These are phyloP conservation scores for Astrothelium macrocarpum DNA, from an alignment of 495 filamentous ascomycete genomes.

Conservation along the genomic window DNA sequence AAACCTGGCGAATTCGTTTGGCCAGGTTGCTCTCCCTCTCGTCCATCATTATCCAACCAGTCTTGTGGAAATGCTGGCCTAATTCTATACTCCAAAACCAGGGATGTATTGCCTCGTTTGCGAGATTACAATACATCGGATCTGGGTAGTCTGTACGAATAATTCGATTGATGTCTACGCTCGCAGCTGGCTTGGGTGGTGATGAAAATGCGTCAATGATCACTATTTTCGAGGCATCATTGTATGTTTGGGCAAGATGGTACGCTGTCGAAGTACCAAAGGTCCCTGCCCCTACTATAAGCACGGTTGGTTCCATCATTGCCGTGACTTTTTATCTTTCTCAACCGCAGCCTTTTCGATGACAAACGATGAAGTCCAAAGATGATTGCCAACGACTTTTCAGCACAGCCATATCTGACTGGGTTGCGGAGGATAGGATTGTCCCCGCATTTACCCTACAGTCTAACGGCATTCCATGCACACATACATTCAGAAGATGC, in stretches of 20 bases:
- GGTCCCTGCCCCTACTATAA: conserved; percentile 56
- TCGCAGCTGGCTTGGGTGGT: conserved; percentile 32
- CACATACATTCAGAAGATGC: neutral
- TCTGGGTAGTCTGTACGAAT: conserved; percentile 57
- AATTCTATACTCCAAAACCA: conserved; percentile 41
- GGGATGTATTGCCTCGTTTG: conserved; percentile 43
- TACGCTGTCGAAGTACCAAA: conserved; percentile 58
- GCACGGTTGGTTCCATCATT: conserved; percentile 10
- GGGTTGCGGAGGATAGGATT: neutral
- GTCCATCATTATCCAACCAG: conserved; percentile 37
- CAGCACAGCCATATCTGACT: neutral
- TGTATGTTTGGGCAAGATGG: conserved; percentile 44
- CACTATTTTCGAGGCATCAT: conserved; percentile 30
- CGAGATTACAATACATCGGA: conserved; percentile 46
- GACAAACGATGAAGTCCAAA: neutral
- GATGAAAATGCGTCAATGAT: conserved; percentile 1
- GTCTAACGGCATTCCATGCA: neutral
- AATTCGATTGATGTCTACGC: conserved; percentile 60
- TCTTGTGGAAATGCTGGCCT: conserved; percentile 1
- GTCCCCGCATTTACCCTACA: neutral
- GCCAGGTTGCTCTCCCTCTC: conserved; percentile 36
- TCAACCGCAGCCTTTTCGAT: neutral
- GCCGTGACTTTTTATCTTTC: neutral
- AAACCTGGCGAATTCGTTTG: conserved; percentile 41
- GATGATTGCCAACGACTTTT: neutral